Evolutionary conservation across 352 stramenopile genomes (phyloP), one percentile per base, ranked within the genome.

Genomic region (Lagenidium giganteum): DNA sequence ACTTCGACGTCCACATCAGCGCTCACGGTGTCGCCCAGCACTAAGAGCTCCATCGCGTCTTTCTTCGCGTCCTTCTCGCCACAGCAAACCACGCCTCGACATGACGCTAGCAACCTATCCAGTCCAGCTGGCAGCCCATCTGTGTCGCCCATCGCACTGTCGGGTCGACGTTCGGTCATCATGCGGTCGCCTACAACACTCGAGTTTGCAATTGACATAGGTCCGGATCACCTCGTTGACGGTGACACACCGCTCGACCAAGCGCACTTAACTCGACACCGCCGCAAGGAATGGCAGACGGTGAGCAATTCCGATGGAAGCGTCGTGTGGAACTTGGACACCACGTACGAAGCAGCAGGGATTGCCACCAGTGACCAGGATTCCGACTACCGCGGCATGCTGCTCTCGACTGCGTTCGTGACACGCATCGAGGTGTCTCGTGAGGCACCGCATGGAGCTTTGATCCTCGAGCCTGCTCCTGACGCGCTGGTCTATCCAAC

Each of bases 211-310:
- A n/a, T n/a, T n/a, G n/a, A n/a, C n/a, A n/a, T n/a, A n/a, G n/a
- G n/a, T n/a, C n/a, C n/a, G n/a, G n/a, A n/a, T n/a, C n/a, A 37
- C 17, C 17, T 13, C 46, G 20, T 45, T 34, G 29, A 42, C 49
- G 3, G 32, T 34, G 2, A 41, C 48, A 27, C 40, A 33, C 3
- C 33, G 17, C 36, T 25, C 4, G 21, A 26, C 5, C 21, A 35
- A 17, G 12, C 25, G 3, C 24, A 35, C 24, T 20, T 42, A n/a
- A n/a, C n/a, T n/a, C n/a, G n/a, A n/a, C n/a, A n/a, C n/a, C 59
- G 56, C 23, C 56, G 68, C 20, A 71, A 70, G n/a, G 68, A 81
- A 42, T 81, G 68, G 68, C 51, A 49, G 20, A 36, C 55, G 2
- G 36, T 44, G 6, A 16, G 74, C 1, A 51, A 59, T 11, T 38